Percentiles rank a stretch among this genome's conserved stretches.
Conservation (phyloP, 306 rosid genomes). For the Adenanthera pavonina region DNA sequence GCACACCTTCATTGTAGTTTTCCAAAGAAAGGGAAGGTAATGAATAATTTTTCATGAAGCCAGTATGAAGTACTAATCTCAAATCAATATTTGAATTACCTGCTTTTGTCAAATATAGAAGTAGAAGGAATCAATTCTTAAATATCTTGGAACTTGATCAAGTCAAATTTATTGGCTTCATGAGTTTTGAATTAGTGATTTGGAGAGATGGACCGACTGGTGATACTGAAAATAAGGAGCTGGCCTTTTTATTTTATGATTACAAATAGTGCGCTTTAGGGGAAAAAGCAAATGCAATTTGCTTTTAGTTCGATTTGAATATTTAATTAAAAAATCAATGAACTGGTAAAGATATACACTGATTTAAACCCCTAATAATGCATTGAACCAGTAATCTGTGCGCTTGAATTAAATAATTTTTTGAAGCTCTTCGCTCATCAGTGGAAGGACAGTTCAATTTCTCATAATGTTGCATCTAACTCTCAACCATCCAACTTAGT, state of each 20-base stretch:
- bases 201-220: not conserved
- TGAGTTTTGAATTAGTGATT: not conserved
- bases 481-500: not conserved
- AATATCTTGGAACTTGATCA: not conserved
- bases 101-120: too few species aligned
- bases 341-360: not conserved
- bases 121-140: not conserved
- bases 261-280: too few species aligned
- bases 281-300: not conserved
- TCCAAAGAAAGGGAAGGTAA: not conserved
- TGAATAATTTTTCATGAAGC: not conserved
- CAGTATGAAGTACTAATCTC: not conserved
- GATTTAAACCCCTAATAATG: not conserved
- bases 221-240: too few species aligned
- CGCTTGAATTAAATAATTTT: not conserved
- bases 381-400: not conserved
- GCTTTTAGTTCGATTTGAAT: not conserved
- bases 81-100: not conserved
- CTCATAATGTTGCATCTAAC: not conserved
- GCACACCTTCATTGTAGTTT: slow-evolving; percentile 6
- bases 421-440: not conserved
- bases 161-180: not conserved
- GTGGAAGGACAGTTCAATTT: too few species aligned
- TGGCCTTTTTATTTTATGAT: not conserved
- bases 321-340: not conserved